Evolutionary conservation across 805 yeast species (phyloP), one percentile per base, ranked within the genome.

Genomic region (Schwanniomyces yamadae): DNA sequence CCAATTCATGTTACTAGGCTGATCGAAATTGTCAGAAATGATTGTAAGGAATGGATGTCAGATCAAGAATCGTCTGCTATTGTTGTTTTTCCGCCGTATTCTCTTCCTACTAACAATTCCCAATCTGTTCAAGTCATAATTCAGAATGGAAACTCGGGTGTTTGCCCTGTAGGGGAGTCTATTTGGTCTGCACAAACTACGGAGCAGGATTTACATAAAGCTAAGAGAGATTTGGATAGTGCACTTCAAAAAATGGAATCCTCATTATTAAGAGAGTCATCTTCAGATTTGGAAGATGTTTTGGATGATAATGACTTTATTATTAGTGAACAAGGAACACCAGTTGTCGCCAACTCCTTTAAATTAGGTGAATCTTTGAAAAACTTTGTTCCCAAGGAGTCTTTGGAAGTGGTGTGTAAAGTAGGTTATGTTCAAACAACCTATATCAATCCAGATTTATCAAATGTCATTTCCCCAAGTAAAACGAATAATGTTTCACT

Each of bases 1-100:
- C 42, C 44, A 17, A 76, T 67, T 50, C 80, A 80, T 49, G 71
- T 85, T 22, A 82, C 89, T 34, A 76, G 96, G 47, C 61, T 91
- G 57, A 78, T 85, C 5, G 84, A 91, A 8, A 77, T 88, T 28
- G 97, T 90, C 15, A 82, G 83, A 45, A 85, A 85, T 53, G 84
- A 84, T 45, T 91, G 98, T 66, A 75, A 73, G 34, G 95, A 89
- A 65, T 91, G 98, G 98, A 84, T 90, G 66, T 75, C 80, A 10
- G 89, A 84, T 32, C 80, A 79, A 33, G 98, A 91, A 65, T 73
- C 80, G 29, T 82, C 91, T 0, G 85, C 96, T 0, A 72, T 90
- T 22, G 95, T 91, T 20, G 95, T 89, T 1, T 91, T 93, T 71
- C 98, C 99, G 13, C 90, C 95, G 12, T 76, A 77, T 12, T 80